phyloP scores from a whole-genome alignment of 768 basidiomycete genomes.

The Suillus decipiens region DNA sequence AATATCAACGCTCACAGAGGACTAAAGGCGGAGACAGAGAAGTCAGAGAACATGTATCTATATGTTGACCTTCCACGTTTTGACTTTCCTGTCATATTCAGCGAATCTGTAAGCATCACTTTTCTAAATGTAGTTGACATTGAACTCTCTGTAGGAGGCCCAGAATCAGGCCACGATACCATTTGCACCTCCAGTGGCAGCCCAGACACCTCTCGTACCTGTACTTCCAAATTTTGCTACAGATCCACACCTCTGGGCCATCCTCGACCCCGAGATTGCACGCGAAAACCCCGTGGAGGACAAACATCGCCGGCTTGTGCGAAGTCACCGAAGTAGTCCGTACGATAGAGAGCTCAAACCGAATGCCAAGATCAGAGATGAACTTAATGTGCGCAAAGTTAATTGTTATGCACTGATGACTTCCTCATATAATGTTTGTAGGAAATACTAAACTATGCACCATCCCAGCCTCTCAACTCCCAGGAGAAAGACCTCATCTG shows the following conservation, averaged over 20 bases:
- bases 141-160: constrained; percentile 38
- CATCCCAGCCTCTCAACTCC: constrained; percentile 74
- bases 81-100: constrained; percentile 97
- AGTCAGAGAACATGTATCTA: constrained; percentile 89
- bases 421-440: constrained; percentile 30
- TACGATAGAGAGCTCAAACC: constrained; percentile 96
- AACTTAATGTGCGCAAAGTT: constrained; percentile 67
- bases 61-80: constrained; percentile 96
- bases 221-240: constrained; percentile 52
- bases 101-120: constrained; percentile 66
- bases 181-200: constrained; percentile 11
- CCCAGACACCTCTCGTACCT: constrained; percentile 16
- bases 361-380: constrained; percentile 92
- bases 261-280: constrained; percentile 87
- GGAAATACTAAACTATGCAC: constrained; percentile 90
- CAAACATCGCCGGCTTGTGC: constrained; percentile 90
- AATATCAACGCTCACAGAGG: neutral
- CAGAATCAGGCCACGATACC: constrained; percentile 43
- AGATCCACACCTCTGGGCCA: constrained; percentile 80
- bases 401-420: neutral
- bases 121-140: neutral
- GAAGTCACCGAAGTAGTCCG: constrained; percentile 92
- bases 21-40: constrained; percentile 80
- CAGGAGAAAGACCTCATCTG: constrained; percentile 96
- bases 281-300: constrained; percentile 97